These are phyloP conservation scores for Globisporangium orthogonon DNA, from an alignment of 352 stramenopile species.

Conservation along the genomic window DNA sequence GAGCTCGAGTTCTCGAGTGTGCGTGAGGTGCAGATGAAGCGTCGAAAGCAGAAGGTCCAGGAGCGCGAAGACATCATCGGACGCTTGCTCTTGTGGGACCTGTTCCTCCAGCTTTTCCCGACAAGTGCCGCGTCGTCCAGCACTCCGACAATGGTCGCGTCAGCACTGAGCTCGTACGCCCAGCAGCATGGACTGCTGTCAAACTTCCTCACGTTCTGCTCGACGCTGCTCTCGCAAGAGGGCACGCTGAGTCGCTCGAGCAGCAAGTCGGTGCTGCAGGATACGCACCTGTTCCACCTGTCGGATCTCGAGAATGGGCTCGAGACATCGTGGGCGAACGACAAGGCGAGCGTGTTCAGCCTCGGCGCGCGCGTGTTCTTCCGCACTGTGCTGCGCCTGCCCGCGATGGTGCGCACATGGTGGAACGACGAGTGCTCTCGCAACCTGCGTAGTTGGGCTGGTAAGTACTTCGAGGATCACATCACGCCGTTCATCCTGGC, in stretches of 20 bases:
- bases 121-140: constrained; percentile 10
- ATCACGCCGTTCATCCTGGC: constrained; percentile 77
- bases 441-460: constrained; percentile 72
- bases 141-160: constrained; percentile 42
- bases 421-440: constrained; percentile 88
- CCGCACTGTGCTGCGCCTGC: constrained; percentile 72
- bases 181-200: constrained; percentile 46
- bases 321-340: constrained; percentile 16
- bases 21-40: constrained; percentile 34
- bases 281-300: constrained; percentile 41
- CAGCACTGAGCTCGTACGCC: constrained; percentile 69
- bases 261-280: constrained; percentile 30
- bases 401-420: constrained; percentile 85
- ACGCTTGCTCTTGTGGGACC: constrained; percentile 68
- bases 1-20: constrained; percentile 35
- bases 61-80: constrained; percentile 48
- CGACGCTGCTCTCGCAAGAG: constrained; percentile 62
- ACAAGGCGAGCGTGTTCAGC: constrained; percentile 37
- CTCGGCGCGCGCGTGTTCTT: constrained; percentile 72
- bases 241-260: constrained; percentile 16
- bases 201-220: constrained; percentile 57
- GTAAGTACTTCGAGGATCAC: constrained; percentile 86
- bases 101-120: constrained; percentile 81
- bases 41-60: constrained; percentile 41
- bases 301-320: constrained; percentile 28